Evolutionary conservation across 768 basidiomycete genomes (phyloP), one percentile per base, ranked within the genome.

Genomic region (Gautieria morchelliformis): DNA sequence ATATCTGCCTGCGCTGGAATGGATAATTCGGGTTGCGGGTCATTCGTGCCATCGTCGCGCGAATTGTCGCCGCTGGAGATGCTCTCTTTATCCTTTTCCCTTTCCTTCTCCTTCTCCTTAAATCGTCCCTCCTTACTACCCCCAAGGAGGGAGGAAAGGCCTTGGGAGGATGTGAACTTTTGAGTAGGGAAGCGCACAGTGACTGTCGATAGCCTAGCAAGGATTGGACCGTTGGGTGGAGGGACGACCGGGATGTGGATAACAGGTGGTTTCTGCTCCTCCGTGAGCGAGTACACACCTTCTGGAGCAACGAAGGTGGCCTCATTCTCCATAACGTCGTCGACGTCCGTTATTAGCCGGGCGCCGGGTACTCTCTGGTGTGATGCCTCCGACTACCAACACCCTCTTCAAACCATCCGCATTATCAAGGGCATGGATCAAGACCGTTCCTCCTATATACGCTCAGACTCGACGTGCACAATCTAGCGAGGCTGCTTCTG

Each of bases 291-390:
- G 74, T 93, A 93, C 44, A 92, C 88, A 63, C 90, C 90, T 70
- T 93, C 90, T 53, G 90, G 90, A 35, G 90, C 89, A 46, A 91
- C 85, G 70, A 93, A 91, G 27, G 88, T 86, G 59, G 80, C 78
- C 54, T 89, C 88, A 76, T 79, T 87, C 76, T 91, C 88, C 85
- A 89, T 89, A 62, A 15, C 32, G 48, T 27, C 48, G 48, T 33
- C 48, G 48, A 30, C 32, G 27, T 27, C 27, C 48, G 48, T 33
- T 33, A 20, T 49, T 49, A 49, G 24, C 48, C 48, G 48, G 48
- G 48, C 22, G 48, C 48, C 27, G 11, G 48, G 5, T 3, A 30
- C 48, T 22, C 22, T 9, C 15, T 6, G 20, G 24, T 49, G 17
- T 27, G 41, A 30, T 49, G 48, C n/a, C 48, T 49, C 32, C 48